phyloP scores from a whole-genome alignment of 116 monocot genomes.

The Iris pallida region DNA sequence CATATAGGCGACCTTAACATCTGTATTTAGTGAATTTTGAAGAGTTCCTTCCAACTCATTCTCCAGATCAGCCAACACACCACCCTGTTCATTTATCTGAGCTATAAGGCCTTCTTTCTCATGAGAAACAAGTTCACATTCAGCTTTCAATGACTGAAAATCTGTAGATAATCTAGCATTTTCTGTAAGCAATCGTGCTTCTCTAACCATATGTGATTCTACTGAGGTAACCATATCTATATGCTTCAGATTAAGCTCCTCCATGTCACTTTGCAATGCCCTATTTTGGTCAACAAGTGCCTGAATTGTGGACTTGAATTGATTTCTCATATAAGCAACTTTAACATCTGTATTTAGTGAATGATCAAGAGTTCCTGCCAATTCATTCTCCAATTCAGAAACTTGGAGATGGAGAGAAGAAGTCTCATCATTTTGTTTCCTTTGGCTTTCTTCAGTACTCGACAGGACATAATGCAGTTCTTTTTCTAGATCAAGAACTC shows the following conservation, averaged over 20 bases:
- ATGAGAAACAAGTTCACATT: too few relatives aligned
- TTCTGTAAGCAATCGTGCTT: too few relatives aligned
- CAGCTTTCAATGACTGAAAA: too few relatives aligned
- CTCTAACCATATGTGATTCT: constrained; percentile 12
- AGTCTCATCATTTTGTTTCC: constrained; percentile 19
- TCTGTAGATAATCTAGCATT: too few relatives aligned
- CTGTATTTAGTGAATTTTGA: constrained; percentile 37
- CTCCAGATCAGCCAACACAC: too few relatives aligned
- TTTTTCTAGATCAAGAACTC: constrained; percentile 42
- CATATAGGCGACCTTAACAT: constrained; percentile 53
- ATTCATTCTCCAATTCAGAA: constrained; percentile 43
- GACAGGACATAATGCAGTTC: constrained; percentile 31
- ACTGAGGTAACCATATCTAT: constrained; percentile 8
- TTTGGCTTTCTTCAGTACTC: constrained; percentile 31
- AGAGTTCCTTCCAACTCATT: too few relatives aligned
- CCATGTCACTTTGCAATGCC: constrained; percentile 11
- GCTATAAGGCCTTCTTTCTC: too few relatives aligned
- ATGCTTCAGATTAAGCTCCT: constrained; percentile 35
- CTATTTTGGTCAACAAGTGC: constrained; percentile 24
- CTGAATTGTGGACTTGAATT: constrained; percentile 20
- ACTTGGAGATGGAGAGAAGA: constrained; percentile 25
- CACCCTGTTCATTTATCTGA: too few relatives aligned
- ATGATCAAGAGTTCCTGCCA: too few relatives aligned
- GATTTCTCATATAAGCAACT: constrained; percentile 50
- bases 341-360: too few relatives aligned